Evolutionary conservation across 2,329 filamentous ascomycete genomes (phyloP), one percentile per base, ranked within the genome.

Genomic region (Colletotrichum plurivorum): DNA sequence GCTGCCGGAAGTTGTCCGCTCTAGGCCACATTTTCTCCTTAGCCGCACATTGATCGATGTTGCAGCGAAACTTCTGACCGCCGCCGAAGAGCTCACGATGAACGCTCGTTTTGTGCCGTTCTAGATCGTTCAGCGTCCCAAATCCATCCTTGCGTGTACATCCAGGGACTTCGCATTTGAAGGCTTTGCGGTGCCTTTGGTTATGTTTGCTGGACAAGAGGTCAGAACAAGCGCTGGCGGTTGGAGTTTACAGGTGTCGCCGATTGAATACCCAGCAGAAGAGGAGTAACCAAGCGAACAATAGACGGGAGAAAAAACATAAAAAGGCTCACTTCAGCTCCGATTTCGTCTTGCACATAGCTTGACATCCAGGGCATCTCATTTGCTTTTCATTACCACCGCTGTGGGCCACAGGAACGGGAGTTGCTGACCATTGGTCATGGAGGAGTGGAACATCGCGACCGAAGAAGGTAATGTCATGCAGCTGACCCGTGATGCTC

Each of bases 1-100:
- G 95, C 43, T 92, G 89, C 70, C 91, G 91, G 78, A 97, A 97
- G 75, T 98, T 98, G 78, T 98, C 95, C 58, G 91, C 84, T 22
- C 95, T 88, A 1, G 92, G 92, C 93, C 93, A 97, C 43, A 86
- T 81, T 77, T 97, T 97, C 1, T 82, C 82, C 70, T 84, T 90
- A 25, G 83, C 87, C 25, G 81, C 83, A 74, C 92, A 94, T 16
- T 81, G 75, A 7, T 79, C 79, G 6, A 87, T 81, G 58, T 84
- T 84, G 76, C 93, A 96, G 64, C 84, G 86, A 72, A 87, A 93
- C 46, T 83, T 83, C 69, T 86, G 86, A 52, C 82, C 83, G 0
- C 80, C 82, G 9, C 84, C 84, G 2, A 82, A 67, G 79, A 81
- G 46, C 74, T 82, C 74, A 2, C 79, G 80, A 76, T 97, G 94